Evolutionary conservation across 164 flowering plant species (phyloP).

Genomic region (Santalum album): DNA sequence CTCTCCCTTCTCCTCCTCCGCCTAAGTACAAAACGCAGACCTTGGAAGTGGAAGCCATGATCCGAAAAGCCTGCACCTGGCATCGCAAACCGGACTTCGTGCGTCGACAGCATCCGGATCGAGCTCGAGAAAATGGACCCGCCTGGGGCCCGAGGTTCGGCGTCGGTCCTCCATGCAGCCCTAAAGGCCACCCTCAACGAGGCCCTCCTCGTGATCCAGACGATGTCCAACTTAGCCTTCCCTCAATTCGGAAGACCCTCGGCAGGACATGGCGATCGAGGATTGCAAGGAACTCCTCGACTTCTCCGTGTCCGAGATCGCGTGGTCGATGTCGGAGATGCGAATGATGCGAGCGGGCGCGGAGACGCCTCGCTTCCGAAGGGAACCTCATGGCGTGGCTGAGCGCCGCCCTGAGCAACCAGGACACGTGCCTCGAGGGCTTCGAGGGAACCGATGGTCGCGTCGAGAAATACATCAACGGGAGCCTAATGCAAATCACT

Average conservation of each 20-base stretch:
- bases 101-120: constrained; percentile 24
- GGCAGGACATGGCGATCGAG: constrained; percentile 66
- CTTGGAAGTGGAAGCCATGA: constrained; percentile 26
- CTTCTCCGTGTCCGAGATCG: constrained; percentile 69
- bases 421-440: constrained; percentile 91
- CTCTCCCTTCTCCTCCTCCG: constrained; percentile 3
- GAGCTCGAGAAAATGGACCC: constrained; percentile 15
- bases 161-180: constrained; percentile 53
- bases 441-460: constrained; percentile 67
- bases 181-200: constrained; percentile 39
- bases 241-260: constrained; percentile 40
- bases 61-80: constrained; percentile 34
- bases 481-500: constrained; percentile 66
- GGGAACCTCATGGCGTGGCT: constrained; percentile 78
- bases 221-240: constrained; percentile 37
- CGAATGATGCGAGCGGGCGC: constrained; percentile 37
- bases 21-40: constrained; percentile 9
- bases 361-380: constrained; percentile 14
- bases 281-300: constrained; percentile 86
- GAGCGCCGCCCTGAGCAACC: constrained; percentile 86
- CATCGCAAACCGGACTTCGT: constrained; percentile 29
- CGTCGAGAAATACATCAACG: constrained; percentile 40
- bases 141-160: constrained; percentile 16
- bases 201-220: constrained; percentile 36
- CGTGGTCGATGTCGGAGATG: constrained; percentile 64